phyloP scores from a whole-genome alignment of 768 basidiomycete genomes.

The Mrakia hoshinonis region DNA sequence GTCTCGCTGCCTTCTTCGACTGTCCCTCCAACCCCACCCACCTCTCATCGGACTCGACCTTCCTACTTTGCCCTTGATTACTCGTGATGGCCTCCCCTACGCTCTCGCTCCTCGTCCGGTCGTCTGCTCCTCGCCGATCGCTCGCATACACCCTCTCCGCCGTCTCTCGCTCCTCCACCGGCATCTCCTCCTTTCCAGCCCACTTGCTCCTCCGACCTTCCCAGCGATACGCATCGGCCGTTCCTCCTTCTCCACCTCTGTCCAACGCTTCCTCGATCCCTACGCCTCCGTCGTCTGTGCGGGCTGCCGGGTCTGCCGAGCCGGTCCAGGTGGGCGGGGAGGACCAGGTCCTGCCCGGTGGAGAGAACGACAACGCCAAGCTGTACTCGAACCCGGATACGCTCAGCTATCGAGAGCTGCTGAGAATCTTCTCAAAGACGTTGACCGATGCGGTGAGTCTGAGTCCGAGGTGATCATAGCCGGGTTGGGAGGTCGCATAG shows the following conservation, averaged over 20 bases:
- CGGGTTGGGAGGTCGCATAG: not conserved
- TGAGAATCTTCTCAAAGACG: not conserved
- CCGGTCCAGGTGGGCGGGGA: too few relatives aligned
- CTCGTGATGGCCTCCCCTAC: not conserved
- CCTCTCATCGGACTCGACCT: not conserved
- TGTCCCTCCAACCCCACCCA: not conserved
- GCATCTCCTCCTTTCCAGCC: not conserved
- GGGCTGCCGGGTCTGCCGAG: not conserved
- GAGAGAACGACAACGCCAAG: not conserved
- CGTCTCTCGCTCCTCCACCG: not conserved
- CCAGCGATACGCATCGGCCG: not conserved
- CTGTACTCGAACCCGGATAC: not conserved
- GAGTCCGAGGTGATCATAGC: not conserved
- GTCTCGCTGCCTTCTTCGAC: too few relatives aligned
- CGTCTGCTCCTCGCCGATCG: not conserved
- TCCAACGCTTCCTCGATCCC: not conserved
- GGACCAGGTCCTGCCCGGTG: too few relatives aligned
- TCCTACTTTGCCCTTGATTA: not conserved
- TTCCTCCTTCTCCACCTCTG: not conserved
- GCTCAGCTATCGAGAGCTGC: not conserved
- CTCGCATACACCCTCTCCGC: too few relatives aligned
- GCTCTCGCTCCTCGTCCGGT: not conserved
- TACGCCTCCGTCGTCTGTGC: not conserved
- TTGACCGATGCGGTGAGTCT: conserved; percentile 6
- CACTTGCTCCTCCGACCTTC: not conserved